A percentile compares a stretch with the other conserved stretches of the same genome.
Evolutionary conservation across 2,329 filamentous ascomycete genomes (phyloP).

Genomic region (Ilyonectria sp.): DNA sequence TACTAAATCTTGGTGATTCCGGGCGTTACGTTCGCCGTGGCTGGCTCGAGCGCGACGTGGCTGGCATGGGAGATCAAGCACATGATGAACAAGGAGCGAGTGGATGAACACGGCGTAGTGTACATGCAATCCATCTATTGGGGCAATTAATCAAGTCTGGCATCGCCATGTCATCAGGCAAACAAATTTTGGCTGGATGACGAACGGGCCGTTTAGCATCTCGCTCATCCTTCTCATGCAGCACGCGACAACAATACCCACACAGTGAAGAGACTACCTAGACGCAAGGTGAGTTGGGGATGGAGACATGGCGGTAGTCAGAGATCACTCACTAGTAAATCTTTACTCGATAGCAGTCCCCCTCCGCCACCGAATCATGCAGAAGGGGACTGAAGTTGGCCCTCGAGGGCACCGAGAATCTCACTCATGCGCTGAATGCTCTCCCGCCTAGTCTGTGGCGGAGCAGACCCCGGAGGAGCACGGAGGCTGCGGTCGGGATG

Average conservation of each 20-base stretch:
- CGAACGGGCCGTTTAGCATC: not conserved
- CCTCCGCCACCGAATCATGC: constrained; percentile 11
- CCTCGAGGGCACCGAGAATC: constrained; percentile 30
- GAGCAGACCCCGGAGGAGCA: constrained; percentile 28
- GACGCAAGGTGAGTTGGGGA: not conserved
- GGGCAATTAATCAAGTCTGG: not conserved
- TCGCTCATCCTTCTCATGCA: not conserved
- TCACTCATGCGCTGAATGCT: constrained; percentile 25
- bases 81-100: not conserved
- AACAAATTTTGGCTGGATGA: not conserved
- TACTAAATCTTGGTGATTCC: not conserved
- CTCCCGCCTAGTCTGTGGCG: constrained; percentile 3
- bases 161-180: not conserved
- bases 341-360: not conserved
- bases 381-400: constrained; percentile 14
- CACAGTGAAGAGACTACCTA: no score
- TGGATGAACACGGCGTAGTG: not conserved
- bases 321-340: not conserved
- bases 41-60: not conserved
- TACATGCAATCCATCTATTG: not conserved
- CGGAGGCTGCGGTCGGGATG: constrained; percentile 35
- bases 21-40: no score
- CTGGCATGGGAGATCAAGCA: constrained; percentile 4
- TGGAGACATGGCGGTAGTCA: not conserved
- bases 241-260: not conserved